Evolutionary conservation across 129 eudicot genomes (phyloP).

Genomic region (Centaurea solstitialis): DNA sequence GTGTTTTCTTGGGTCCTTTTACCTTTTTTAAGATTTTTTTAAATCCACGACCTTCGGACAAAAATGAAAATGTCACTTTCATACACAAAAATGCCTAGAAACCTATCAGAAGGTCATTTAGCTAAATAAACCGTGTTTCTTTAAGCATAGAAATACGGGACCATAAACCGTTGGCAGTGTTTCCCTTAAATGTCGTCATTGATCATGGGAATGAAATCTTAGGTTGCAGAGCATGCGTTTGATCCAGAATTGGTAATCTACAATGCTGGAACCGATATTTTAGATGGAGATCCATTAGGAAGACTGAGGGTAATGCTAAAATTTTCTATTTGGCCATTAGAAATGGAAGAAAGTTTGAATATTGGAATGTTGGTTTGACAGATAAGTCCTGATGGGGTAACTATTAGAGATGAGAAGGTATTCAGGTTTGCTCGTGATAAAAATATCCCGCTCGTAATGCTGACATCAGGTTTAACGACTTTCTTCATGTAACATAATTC

Average conservation of each 20-base stretch:
- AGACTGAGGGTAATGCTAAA: constrained; percentile 61
- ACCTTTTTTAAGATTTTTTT: neutral
- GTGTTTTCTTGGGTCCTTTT: neutral
- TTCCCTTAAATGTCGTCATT: neutral
- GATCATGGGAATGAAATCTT: constrained; percentile 8
- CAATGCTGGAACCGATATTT: constrained; percentile 94
- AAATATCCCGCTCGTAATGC: constrained; percentile 83
- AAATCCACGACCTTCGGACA: neutral
- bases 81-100: neutral
- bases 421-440: constrained; percentile 73
- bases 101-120: neutral
- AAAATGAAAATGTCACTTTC: neutral
- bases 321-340: neutral
- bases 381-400: constrained; percentile 84
- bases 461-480: constrained; percentile 72
- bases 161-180: neutral
- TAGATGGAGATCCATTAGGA: constrained; percentile 97
- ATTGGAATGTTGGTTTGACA: constrained; percentile 27
- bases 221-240: constrained; percentile 74
- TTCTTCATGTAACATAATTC: neutral
- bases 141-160: neutral
- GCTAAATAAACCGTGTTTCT: neutral
- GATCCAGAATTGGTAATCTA: constrained; percentile 82
- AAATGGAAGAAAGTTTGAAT: neutral
- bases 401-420: constrained; percentile 81